Evolutionary conservation across 2,329 filamentous ascomycete genomes (phyloP).

Genomic region (Elsinoe australis): DNA sequence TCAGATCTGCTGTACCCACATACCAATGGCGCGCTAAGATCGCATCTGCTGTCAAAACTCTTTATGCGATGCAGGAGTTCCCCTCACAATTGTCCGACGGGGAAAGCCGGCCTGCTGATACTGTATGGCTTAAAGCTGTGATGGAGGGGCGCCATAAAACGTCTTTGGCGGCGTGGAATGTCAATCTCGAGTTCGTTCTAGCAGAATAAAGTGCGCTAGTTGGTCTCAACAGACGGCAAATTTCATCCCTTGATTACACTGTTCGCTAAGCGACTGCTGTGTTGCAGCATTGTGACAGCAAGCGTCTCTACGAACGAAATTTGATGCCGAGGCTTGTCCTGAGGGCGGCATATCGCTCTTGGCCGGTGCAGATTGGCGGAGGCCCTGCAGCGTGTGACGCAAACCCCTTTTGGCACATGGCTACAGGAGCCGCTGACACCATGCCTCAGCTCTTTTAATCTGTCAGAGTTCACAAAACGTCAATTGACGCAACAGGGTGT

Average conservation of each 20-base stretch:
- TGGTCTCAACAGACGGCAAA: no score
- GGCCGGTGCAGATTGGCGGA: neutral
- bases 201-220: no score
- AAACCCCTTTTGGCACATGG: neutral
- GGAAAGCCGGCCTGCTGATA: neutral
- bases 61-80: neutral
- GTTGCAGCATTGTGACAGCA: conserved; percentile 1
- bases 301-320: no score
- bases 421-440: conserved; percentile 8
- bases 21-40: no score
- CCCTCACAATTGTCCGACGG: neutral
- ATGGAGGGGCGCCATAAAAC: no score
- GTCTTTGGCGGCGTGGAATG: no score
- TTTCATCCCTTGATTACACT: no score
- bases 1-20: neutral
- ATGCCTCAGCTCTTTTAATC: neutral
- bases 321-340: no score
- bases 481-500: neutral
- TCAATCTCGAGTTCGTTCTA: no score
- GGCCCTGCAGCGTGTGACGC: conserved; percentile 3
- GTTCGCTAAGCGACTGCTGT: no score
- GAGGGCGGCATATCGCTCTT: no score
- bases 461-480: neutral
- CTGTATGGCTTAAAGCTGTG: no score
- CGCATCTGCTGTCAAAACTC: neutral